Evolutionary conservation across 164 flowering plant genomes (phyloP).

Genomic region (Aristolochia contorta): DNA sequence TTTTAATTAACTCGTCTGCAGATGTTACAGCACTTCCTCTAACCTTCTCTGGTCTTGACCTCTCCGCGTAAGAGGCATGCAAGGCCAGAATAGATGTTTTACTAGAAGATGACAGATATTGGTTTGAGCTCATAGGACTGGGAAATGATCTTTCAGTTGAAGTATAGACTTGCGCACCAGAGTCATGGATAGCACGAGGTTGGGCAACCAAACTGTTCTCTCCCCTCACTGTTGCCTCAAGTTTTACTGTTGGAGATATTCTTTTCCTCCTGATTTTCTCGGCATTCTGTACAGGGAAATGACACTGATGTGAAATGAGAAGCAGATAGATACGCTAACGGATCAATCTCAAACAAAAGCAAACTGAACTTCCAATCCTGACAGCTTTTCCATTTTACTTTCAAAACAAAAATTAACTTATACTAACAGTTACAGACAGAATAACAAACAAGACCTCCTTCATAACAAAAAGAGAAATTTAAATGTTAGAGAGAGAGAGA

Average conservation of each 20-base stretch:
- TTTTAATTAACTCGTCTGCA: constrained; percentile 4
- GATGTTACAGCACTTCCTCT: constrained; percentile 5
- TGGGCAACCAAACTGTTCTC: constrained; percentile 6
- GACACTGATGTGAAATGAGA: too few relatives aligned
- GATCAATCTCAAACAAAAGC: neutral
- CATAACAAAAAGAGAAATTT: neutral
- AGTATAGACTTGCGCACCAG: constrained; percentile 1
- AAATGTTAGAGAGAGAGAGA: neutral
- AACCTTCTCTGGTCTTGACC: constrained; percentile 9
- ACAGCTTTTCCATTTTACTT: too few relatives aligned
- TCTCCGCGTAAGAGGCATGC: constrained; percentile 3
- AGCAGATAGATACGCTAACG: too few relatives aligned
- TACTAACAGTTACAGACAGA: too few relatives aligned
- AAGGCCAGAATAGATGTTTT: neutral
- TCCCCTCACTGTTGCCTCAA: constrained; percentile 11
- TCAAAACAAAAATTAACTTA: too few relatives aligned
- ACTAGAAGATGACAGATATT: constrained; percentile 1
- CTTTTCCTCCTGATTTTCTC: constrained; percentile 17
- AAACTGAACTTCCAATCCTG: neutral
- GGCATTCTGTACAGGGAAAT: constrained; percentile 8
- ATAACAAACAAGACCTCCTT: neutral
- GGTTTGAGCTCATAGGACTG: neutral
- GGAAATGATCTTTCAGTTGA: constrained; percentile 7
- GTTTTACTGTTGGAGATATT: constrained; percentile 1
- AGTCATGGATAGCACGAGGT: constrained; percentile 10